Percentiles rank a stretch among this genome's conserved stretches.
Conservation (phyloP, 2,329 filamentous ascomycete species). For the Talaromyces sp. region DNA sequence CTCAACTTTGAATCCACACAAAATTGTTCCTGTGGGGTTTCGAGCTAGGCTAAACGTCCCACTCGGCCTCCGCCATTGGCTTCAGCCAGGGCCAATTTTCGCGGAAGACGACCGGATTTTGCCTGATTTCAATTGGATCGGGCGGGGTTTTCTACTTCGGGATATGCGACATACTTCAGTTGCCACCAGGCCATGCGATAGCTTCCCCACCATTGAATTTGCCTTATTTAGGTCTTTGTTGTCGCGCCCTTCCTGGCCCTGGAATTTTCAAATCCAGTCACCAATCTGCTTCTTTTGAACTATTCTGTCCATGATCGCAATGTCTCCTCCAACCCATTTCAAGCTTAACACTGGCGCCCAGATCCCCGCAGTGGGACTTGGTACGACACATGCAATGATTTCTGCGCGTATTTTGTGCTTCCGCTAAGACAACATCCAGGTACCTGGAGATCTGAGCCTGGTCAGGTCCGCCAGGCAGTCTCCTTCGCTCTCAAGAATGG, state of each 20-base stretch:
- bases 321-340: conserved; percentile 15
- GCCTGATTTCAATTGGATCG: no score
- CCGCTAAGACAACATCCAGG: conserved; percentile 20
- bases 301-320: not conserved
- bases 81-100: no score
- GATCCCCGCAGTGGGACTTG: conserved; percentile 43
- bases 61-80: no score
- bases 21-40: no score
- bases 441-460: conserved; percentile 40
- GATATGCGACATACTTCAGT: no score
- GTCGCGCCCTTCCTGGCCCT: not conserved
- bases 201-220: no score
- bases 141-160: no score
- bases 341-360: conserved; percentile 43
- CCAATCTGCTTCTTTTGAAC: not conserved
- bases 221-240: no score
- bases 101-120: no score
- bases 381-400: conserved; percentile 6
- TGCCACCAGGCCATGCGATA: no score
- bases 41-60: no score
- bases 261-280: not conserved
- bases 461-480: conserved; percentile 36
- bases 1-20: no score
- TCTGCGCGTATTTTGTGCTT: not conserved
- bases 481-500: conserved; percentile 39